These are phyloP conservation scores for Colletotrichum sp. DNA, from an alignment of 2,329 filamentous ascomycete species.

Conservation along the genomic window DNA sequence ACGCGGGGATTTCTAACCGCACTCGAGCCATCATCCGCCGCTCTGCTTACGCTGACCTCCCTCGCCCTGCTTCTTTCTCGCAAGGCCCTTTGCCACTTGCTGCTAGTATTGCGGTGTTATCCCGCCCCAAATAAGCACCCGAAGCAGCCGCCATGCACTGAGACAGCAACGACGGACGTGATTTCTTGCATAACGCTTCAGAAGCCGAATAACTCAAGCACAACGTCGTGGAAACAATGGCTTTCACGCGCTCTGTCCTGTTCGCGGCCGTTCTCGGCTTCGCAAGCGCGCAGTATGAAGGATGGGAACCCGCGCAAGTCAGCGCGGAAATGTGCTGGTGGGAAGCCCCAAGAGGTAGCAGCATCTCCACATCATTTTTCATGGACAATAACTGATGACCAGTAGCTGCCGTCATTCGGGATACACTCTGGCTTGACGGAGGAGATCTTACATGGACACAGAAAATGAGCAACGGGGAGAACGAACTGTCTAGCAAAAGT, in stretches of 20 bases:
- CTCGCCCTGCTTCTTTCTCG: too few relatives aligned
- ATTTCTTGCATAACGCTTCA: neutral
- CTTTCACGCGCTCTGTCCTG: constrained; percentile 21
- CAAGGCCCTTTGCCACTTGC: neutral
- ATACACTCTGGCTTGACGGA: neutral
- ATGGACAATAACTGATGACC: neutral
- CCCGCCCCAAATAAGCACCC: neutral
- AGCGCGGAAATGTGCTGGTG: neutral
- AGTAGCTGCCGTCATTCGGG: neutral
- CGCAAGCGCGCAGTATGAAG: constrained; percentile 36
- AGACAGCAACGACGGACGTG: neutral
- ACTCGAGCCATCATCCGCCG: too few relatives aligned
- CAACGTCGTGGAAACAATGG: neutral
- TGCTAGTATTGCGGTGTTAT: neutral
- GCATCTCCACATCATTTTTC: neutral
- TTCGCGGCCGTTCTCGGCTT: constrained; percentile 16
- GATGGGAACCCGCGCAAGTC: constrained; percentile 41
- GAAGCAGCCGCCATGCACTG: neutral
- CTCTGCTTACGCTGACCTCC: too few relatives aligned
- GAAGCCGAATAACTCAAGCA: neutral
- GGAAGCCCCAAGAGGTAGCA: neutral
- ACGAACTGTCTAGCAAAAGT: too few relatives aligned
- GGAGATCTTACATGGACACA: neutral
- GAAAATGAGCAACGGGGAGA: constrained; percentile 12
- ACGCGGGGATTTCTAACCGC: too few relatives aligned